Conservation (phyloP, 179 eudicot genomes). For the Gypsophila paniculata region DNA sequence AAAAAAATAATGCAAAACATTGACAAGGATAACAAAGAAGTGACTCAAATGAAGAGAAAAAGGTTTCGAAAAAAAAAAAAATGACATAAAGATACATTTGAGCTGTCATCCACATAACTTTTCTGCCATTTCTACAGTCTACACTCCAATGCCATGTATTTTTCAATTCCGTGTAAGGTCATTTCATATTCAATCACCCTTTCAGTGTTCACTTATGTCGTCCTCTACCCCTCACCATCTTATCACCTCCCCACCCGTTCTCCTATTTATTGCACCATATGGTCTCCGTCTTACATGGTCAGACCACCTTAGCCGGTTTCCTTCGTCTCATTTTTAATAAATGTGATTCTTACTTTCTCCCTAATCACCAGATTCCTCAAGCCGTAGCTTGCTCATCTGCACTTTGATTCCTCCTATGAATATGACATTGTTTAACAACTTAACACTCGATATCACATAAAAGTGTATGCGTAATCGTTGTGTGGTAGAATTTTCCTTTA, state of each 20-base stretch:
- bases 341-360: background rate
- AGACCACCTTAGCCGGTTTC: background rate
- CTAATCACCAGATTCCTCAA: background rate
- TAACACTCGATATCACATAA: background rate
- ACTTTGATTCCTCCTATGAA: background rate
- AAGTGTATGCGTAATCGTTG: background rate
- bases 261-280: background rate
- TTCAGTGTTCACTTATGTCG: background rate
- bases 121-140: background rate
- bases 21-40: background rate
- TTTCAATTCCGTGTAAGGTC: background rate
- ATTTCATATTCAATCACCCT: background rate
- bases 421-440: background rate
- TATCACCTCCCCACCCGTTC: background rate
- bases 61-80: background rate
- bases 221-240: background rate
- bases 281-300: background rate
- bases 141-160: background rate
- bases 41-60: background rate
- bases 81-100: background rate
- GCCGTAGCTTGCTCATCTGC: background rate
- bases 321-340: background rate
- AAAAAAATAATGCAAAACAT: background rate
- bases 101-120: constrained; percentile 3
- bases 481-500: background rate